These are phyloP conservation scores for Gossypium schwendimanii DNA, from an alignment of 441 rosid genomes.

Conservation along the genomic window DNA sequence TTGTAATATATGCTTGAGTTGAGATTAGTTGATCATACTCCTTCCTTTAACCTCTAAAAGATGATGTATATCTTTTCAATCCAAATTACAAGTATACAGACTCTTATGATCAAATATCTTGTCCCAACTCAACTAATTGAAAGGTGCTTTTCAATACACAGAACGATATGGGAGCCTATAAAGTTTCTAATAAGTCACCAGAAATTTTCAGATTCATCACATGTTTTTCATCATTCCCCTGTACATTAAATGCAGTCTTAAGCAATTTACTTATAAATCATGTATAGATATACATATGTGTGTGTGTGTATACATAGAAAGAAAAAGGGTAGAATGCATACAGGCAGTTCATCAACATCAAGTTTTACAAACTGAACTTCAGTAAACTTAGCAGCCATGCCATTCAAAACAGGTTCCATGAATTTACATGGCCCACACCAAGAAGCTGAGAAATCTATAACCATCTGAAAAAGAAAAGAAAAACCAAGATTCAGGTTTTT, in stretches of 20 bases:
- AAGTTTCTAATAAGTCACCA: neutral
- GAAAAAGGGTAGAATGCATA: conserved; percentile 24
- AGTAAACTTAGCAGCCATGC: conserved; percentile 38
- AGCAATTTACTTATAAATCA: neutral
- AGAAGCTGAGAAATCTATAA: conserved; percentile 71
- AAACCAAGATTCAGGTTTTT: neutral
- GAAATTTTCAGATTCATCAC: neutral
- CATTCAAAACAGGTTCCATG: conserved; percentile 55
- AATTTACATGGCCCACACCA: conserved; percentile 84
- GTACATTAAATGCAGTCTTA: neutral
- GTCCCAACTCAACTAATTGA: neutral
- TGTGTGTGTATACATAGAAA: neutral
- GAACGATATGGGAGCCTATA: neutral
- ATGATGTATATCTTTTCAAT: neutral
- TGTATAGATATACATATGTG: neutral
- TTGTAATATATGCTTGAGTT: too few relatives aligned
- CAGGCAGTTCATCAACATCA: conserved; percentile 74
- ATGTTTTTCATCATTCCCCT: neutral
- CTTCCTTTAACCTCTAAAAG: too few relatives aligned
- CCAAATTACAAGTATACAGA: neutral
- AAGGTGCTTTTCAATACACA: neutral
- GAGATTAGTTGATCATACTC: too few relatives aligned
- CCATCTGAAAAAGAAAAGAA: conserved; percentile 33
- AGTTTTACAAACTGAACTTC: conserved; percentile 67
- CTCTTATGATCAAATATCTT: neutral